These are phyloP conservation scores for Backusella circina DNA, from an alignment of 192 early-diverging fungal genomes.

Conservation along the genomic window DNA sequence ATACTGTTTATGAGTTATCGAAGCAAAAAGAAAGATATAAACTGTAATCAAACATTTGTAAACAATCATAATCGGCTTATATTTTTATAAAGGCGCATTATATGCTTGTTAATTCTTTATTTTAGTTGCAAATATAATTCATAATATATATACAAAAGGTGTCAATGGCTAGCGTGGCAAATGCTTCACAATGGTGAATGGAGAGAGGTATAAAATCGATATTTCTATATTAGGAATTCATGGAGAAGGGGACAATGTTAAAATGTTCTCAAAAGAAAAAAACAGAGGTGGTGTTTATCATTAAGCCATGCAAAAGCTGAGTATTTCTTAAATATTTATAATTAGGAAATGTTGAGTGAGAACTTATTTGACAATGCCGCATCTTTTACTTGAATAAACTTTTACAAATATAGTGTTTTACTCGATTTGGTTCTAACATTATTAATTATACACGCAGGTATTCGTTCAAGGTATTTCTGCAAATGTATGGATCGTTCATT, in stretches of 20 bases:
- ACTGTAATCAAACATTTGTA: not conserved
- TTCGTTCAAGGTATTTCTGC: not conserved
- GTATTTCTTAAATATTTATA: not conserved
- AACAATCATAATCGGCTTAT: not conserved
- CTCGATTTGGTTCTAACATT: not conserved
- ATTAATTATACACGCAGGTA: not conserved
- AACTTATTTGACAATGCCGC: not conserved
- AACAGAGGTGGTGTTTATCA: not conserved
- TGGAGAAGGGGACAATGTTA: not conserved
- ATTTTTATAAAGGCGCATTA: not conserved
- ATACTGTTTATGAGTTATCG: not conserved
- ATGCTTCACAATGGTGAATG: not conserved
- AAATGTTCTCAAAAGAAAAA: not conserved
- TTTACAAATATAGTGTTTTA: not conserved
- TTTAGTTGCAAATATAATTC: not conserved
- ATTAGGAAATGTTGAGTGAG: not conserved
- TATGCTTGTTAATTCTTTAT: not conserved
- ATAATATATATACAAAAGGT: not conserved
- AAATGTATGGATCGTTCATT: not conserved
- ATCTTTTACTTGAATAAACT: not conserved
- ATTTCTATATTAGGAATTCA: not conserved
- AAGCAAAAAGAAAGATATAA: not conserved
- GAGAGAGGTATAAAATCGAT: not conserved
- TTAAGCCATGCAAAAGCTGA: not conserved
- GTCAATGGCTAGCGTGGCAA: not conserved